phyloP scores from a whole-genome alignment of 768 basidiomycete species.

The Suillus tomentosus region DNA sequence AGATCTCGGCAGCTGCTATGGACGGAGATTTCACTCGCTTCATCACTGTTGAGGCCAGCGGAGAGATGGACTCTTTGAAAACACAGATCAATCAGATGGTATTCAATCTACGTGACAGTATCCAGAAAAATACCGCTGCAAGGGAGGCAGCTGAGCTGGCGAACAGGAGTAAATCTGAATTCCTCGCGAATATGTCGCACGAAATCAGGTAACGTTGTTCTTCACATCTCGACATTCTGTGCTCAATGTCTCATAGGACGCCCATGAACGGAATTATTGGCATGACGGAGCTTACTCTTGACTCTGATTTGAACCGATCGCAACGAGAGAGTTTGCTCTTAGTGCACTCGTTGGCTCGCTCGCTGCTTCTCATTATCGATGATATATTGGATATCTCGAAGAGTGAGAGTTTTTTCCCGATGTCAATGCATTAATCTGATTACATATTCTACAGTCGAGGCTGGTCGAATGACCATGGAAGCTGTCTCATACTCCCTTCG shows the following conservation, averaged over 20 bases:
- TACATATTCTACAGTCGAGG: slow-evolving; percentile 69
- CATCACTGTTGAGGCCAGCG: slow-evolving; percentile 97
- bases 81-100: slow-evolving; percentile 99
- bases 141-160: slow-evolving; percentile 96
- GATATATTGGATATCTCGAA: slow-evolving; percentile 99
- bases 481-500: slow-evolving; percentile 97
- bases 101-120: slow-evolving; percentile 92
- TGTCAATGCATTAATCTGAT: slow-evolving; percentile 10
- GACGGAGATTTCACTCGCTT: slow-evolving; percentile 99
- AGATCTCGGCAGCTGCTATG: slow-evolving; percentile 97
- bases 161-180: slow-evolving; percentile 97
- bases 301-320: slow-evolving; percentile 91
- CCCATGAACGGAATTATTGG: slow-evolving; percentile 99
- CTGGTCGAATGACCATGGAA: slow-evolving; percentile 99
- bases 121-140: slow-evolving; percentile 98
- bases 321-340: slow-evolving; percentile 95
- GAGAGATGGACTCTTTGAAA: slow-evolving; percentile 99
- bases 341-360: slow-evolving; percentile 92
- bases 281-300: slow-evolving; percentile 98
- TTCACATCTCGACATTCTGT: slow-evolving; percentile 22
- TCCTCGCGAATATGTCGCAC: slow-evolving; percentile 98
- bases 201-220: slow-evolving; percentile 70
- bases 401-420: slow-evolving; percentile 57
- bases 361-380: slow-evolving; percentile 94
- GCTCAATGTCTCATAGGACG: slow-evolving; percentile 57